These are phyloP conservation scores for Cladophialophora psammophila DNA, from an alignment of 2,329 filamentous ascomycete species.

Conservation along the genomic window DNA sequence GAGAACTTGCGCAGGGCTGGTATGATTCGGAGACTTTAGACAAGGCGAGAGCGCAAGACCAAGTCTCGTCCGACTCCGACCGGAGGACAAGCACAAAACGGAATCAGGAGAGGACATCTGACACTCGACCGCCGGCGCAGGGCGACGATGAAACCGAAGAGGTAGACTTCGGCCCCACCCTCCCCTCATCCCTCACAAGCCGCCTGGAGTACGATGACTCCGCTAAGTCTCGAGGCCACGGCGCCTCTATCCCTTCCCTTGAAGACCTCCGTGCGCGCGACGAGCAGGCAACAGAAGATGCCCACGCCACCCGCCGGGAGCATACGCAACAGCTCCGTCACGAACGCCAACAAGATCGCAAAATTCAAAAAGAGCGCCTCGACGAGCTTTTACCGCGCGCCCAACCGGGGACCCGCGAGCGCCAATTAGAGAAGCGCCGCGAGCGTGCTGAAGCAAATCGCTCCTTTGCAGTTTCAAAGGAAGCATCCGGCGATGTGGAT, in stretches of 20 bases:
- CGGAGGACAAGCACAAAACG: not conserved
- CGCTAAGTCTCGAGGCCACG: conserved; percentile 49
- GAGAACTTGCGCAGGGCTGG: conserved; percentile 88
- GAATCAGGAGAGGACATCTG: not conserved
- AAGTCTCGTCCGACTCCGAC: not conserved
- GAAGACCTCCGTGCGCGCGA: conserved; percentile 73
- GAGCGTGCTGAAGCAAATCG: conserved; percentile 76
- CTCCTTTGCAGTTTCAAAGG: conserved; percentile 67
- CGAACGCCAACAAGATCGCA: conserved; percentile 70
- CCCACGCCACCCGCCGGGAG: conserved; percentile 58
- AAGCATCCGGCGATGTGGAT: conserved; percentile 61
- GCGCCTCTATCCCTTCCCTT: conserved; percentile 70
- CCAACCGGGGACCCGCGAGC: conserved; percentile 81
- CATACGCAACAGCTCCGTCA: conserved; percentile 62
- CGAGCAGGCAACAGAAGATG: conserved; percentile 51
- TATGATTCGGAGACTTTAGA: conserved; percentile 80
- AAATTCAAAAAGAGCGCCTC: conserved; percentile 72
- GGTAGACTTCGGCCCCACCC: conserved; percentile 66
- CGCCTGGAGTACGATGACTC: conserved; percentile 38
- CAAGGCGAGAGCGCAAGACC: conserved; percentile 47
- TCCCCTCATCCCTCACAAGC: conserved; percentile 46
- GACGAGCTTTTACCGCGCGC: conserved; percentile 85
- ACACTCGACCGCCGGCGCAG: not conserved
- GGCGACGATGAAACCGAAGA: conserved; percentile 45
- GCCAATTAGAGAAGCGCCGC: conserved; percentile 83